Percentiles rank a stretch among this genome's conserved stretches.
phyloP scores from a whole-genome alignment of 2,329 filamentous ascomycete species.

The Xylariaceae sp. region DNA sequence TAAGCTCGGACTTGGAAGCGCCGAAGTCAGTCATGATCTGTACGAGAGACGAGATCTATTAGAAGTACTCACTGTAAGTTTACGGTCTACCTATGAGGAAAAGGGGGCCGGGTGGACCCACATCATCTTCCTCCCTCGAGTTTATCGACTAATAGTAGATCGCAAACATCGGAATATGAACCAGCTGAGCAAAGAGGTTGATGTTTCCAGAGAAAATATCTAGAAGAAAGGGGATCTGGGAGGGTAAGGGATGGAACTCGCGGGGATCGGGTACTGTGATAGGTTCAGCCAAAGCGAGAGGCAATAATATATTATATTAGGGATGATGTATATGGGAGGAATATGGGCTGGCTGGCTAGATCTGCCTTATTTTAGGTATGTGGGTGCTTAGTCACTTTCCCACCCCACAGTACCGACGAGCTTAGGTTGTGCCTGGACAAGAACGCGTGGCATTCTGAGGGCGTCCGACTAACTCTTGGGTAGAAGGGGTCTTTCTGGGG shows the following conservation, averaged over 20 bases:
- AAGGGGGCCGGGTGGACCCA: too few species aligned
- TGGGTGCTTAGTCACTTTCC: too few species aligned
- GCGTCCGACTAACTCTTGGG: conserved; percentile 45
- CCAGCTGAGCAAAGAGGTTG: conserved; percentile 46
- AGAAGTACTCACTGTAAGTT: neutral
- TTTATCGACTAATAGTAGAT: conserved; percentile 60
- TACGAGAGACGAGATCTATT: neutral
- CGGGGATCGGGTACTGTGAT: conserved; percentile 37
- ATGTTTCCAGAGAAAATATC: conserved; percentile 55
- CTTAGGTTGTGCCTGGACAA: conserved; percentile 51
- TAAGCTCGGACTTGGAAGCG: conserved; percentile 42
- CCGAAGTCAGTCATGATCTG: conserved; percentile 42
- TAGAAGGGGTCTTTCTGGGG: conserved; percentile 35
- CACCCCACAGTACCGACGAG: too few species aligned
- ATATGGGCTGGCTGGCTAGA: too few species aligned
- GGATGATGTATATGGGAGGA: too few species aligned
- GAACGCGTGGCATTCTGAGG: conserved; percentile 53
- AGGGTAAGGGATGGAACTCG: conserved; percentile 54
- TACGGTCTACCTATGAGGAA: neutral
- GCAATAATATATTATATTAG: too few species aligned
- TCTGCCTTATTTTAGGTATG: too few species aligned
- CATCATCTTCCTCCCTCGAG: conserved; percentile 61
- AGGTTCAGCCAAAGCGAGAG: too few species aligned
- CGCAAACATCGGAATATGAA: conserved; percentile 57
- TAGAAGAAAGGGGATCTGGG: conserved; percentile 57